phyloP scores from a whole-genome alignment of 2,329 filamentous ascomycete genomes.

The Monosporascus sp. region DNA sequence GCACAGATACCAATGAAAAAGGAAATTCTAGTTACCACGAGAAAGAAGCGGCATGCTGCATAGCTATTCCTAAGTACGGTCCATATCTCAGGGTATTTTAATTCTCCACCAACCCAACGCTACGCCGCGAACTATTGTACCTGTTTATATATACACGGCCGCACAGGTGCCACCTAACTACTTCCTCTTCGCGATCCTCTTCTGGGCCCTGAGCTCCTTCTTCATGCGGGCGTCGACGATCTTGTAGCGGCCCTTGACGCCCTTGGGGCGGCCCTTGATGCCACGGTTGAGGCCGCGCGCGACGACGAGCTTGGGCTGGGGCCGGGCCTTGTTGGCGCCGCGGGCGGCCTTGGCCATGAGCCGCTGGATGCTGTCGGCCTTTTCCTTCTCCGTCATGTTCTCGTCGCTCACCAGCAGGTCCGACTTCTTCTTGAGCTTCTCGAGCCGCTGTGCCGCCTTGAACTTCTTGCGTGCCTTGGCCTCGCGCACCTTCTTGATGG shows the following conservation, averaged over 20 bases:
- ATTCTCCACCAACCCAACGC: conserved; percentile 19
- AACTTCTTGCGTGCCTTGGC: conserved; percentile 96
- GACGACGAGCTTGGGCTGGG: conserved; percentile 81
- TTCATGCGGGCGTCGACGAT: conserved; percentile 95
- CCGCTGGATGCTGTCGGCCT: conserved; percentile 76
- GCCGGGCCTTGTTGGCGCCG: conserved; percentile 75
- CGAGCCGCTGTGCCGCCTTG: conserved; percentile 81
- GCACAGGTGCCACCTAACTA: conserved; percentile 30
- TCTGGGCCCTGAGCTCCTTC: conserved; percentile 88
- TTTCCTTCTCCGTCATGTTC: conserved; percentile 92
- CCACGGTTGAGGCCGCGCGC: conserved; percentile 80
- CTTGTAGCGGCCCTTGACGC: conserved; percentile 94
- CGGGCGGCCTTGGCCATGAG: conserved; percentile 71
- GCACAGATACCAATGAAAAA: too few relatives aligned
- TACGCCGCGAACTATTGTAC: too few relatives aligned
- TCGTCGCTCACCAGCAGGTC: conserved; percentile 84
- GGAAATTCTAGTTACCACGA: too few relatives aligned
- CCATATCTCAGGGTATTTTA: neutral
- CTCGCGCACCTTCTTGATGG: conserved; percentile 98
- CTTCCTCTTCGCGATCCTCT: conserved; percentile 70
- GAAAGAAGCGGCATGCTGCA: too few relatives aligned
- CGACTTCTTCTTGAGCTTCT: conserved; percentile 97
- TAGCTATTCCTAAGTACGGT: too few relatives aligned
- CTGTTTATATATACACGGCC: too few relatives aligned
- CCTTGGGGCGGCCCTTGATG: conserved; percentile 78